phyloP scores from a whole-genome alignment of 495 filamentous ascomycete genomes.

The Halenospora varia region DNA sequence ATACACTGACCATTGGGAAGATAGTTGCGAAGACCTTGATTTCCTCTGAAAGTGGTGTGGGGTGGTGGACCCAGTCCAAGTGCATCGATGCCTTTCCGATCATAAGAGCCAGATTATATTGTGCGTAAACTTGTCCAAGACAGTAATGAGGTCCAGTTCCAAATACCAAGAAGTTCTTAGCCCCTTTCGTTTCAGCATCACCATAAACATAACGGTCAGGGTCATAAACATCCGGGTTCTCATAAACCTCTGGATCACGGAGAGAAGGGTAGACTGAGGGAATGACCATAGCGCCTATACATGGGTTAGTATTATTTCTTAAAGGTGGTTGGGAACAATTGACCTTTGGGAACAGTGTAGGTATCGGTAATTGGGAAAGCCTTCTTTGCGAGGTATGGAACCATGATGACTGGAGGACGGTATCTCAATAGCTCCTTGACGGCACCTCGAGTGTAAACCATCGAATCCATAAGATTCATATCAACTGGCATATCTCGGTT shows the following conservation, averaged over 20 bases:
- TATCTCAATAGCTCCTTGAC: slow-evolving; percentile 93
- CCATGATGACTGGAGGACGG: slow-evolving; percentile 96
- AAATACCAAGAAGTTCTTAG: slow-evolving; percentile 97
- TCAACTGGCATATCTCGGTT: slow-evolving; percentile 65
- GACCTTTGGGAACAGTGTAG: slow-evolving; percentile 84
- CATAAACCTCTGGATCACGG: slow-evolving; percentile 90
- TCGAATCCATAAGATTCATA: slow-evolving; percentile 80
- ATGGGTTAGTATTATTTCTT: neutral
- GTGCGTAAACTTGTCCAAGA: slow-evolving; percentile 91
- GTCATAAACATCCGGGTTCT: slow-evolving; percentile 81
- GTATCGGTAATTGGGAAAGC: slow-evolving; percentile 84
- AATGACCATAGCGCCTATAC: slow-evolving; percentile 80
- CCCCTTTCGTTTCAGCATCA: slow-evolving; percentile 77
- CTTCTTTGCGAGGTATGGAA: slow-evolving; percentile 94
- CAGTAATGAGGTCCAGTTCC: slow-evolving; percentile 97
- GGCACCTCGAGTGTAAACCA: slow-evolving; percentile 88
- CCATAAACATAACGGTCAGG: slow-evolving; percentile 93
- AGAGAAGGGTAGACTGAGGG: slow-evolving; percentile 86
- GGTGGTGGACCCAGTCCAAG: slow-evolving; percentile 86
- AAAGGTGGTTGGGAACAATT: slow-evolving; percentile 1
- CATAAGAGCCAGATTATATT: slow-evolving; percentile 82
- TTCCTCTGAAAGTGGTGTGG: slow-evolving; percentile 78
- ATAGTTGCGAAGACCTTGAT: slow-evolving; percentile 99
- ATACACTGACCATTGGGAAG: slow-evolving; percentile 79
- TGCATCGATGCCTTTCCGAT: slow-evolving; percentile 90